phyloP scores from a whole-genome alignment of 176 grass and related monocot genomes.

The Carex cristatella region DNA sequence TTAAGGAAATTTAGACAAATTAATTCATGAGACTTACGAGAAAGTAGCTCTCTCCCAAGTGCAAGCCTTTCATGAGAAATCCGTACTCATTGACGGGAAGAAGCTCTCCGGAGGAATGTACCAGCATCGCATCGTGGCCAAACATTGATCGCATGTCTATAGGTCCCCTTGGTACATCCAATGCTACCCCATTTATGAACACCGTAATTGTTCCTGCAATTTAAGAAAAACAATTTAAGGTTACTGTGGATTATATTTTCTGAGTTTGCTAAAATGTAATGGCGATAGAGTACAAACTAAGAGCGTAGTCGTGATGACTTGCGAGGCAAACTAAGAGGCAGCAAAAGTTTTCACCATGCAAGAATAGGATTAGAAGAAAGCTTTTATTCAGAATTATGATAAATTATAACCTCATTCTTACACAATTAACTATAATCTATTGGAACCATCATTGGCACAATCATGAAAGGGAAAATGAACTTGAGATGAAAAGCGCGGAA shows the following conservation, averaged over 20 bases:
- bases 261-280: not conserved
- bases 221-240: not conserved
- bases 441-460: not conserved
- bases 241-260: not conserved
- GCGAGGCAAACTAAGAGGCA: not conserved
- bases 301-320: not conserved
- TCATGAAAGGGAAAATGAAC: not conserved
- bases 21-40: slow-evolving; percentile 29
- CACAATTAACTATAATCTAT: too few species aligned
- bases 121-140: slow-evolving; percentile 72
- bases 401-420: not conserved
- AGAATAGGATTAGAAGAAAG: not conserved
- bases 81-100: slow-evolving; percentile 73
- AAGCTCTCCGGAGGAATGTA: slow-evolving; percentile 55
- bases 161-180: slow-evolving; percentile 67
- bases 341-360: not conserved
- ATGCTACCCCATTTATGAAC: slow-evolving; percentile 82
- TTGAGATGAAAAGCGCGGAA: not conserved
- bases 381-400: not conserved
- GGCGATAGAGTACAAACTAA: not conserved
- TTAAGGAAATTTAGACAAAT: not conserved
- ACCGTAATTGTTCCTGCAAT: slow-evolving; percentile 59
- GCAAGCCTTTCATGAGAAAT: slow-evolving; percentile 66
- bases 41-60: slow-evolving; percentile 94
- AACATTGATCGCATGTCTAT: slow-evolving; percentile 75